Conservation (phyloP, 352 stramenopile species). For the Bremia lactucae region DNA sequence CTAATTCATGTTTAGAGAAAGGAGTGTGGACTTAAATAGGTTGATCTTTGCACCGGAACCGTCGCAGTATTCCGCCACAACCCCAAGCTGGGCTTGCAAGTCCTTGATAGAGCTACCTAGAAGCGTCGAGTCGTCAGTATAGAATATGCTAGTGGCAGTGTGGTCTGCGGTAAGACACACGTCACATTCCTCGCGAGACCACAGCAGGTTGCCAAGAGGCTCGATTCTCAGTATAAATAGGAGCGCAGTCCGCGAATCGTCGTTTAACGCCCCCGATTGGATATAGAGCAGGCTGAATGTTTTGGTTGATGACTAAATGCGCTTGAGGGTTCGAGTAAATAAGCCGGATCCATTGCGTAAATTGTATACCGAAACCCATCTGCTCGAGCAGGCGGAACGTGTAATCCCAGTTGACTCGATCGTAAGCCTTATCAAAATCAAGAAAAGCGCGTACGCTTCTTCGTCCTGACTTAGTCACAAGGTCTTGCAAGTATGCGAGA, state of each 20-base stretch:
- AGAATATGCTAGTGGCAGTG: not conserved
- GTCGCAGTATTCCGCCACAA: not conserved
- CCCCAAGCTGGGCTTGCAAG: not conserved
- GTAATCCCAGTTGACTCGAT: not conserved
- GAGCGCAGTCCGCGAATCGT: not conserved
- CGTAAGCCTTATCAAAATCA: no score
- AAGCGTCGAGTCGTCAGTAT: not conserved
- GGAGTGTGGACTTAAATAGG: not conserved
- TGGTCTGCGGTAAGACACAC: not conserved
- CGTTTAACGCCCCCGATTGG: not conserved
- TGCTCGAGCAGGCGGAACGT: not conserved
- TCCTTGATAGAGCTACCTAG: not conserved
- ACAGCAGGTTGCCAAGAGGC: not conserved
- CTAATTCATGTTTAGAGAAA: not conserved
- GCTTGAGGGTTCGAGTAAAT: not conserved
- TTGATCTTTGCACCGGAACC: not conserved
- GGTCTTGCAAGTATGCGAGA: not conserved
- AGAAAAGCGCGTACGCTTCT: not conserved
- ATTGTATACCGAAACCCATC: not conserved
- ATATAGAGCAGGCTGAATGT: not conserved
- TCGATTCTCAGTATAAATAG: not conserved
- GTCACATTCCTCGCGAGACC: not conserved
- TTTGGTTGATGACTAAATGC: not conserved
- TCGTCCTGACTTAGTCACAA: not conserved
- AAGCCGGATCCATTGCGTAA: not conserved